Evolutionary conservation across 2,329 filamentous ascomycete species (phyloP), one percentile per base, ranked within the genome.

Genomic region (Stagonosporopsis rhizophila): DNA sequence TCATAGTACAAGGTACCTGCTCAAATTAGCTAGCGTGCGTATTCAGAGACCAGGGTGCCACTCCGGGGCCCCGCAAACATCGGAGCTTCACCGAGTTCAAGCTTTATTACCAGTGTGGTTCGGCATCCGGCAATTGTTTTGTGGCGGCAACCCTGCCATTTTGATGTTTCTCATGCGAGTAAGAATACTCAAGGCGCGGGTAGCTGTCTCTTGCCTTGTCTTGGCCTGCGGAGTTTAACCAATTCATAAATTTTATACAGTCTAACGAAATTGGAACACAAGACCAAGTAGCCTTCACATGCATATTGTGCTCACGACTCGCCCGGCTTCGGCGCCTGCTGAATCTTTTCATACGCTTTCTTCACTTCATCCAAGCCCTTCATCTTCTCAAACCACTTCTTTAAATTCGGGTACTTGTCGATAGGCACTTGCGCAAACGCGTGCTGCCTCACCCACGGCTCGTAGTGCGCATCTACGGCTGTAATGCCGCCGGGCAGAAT

Each of bases 371-470:
- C 37, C 38, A 20, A 22, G 65, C 12, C 79, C 12, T 52, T 44
- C 47, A 58, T 42, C 51, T 48, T 58, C 48, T 81, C 68, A 56
- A 81, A 60, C 48, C 82, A 80, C 64, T 89, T 86, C 35, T 87
- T 81, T 77, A 91, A 89, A 25, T 89, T 80, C 54, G 92, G 67
- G 75, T 96, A 97, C 67, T 25, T 30, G 32, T 56, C 47, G n/a
- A 56, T 39, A 15, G 53, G 25, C 19, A 56, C 47, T n/a, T 56
- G 53, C 3, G 53, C 53, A n/a, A 30, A 48, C 20, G 47, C 47
- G 47, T 56, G 53, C 44, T 56, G 53, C 15, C 53, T 37, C 4
- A 52, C 38, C 53, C 53, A 56, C 19, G 53, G 53, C 44, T 56
- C 53, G 20, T 44, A 56, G 20, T 56, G 53, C 19, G 47, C 53